Percentiles rank a stretch among this genome's conserved stretches.
These are phyloP conservation scores for Paramecium sonneborni DNA, from an alignment of 73 alveolate species.

Conservation along the genomic window DNA sequence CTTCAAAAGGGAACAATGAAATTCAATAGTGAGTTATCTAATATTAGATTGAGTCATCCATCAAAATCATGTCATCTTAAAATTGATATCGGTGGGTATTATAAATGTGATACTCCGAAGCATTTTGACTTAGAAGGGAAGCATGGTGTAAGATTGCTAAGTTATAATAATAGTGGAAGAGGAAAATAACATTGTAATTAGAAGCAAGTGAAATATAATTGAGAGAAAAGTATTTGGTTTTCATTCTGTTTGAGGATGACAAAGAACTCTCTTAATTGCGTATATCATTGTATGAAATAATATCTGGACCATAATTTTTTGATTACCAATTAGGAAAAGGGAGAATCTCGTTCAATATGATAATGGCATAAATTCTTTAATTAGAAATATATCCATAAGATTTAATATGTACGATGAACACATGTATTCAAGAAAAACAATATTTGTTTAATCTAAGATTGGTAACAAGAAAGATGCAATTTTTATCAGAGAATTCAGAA, in stretches of 20 bases:
- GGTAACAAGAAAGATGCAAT: background rate
- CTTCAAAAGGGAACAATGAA: background rate
- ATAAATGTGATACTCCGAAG: background rate
- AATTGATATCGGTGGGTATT: conserved; percentile 29
- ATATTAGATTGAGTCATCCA: background rate
- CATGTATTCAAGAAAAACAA: background rate
- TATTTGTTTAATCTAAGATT: background rate
- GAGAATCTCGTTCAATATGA: conserved; percentile 1
- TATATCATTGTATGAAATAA: background rate
- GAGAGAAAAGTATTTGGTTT: background rate
- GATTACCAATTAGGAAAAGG: conserved; percentile 28
- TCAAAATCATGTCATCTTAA: conserved; percentile 25
- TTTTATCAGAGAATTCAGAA: conserved; percentile 5
- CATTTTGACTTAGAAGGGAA: conserved; percentile 14
- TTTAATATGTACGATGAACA: conserved; percentile 6
- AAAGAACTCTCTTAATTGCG: background rate
- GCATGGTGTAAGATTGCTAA: background rate
- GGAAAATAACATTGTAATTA: background rate
- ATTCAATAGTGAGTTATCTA: conserved; percentile 27
- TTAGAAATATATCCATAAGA: background rate
- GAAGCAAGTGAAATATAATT: conserved; percentile 49
- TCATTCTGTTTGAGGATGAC: background rate
- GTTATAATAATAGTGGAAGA: conserved; percentile 29
- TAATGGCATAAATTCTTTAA: background rate
- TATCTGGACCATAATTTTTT: background rate